Evolutionary conservation across 2,329 filamentous ascomycete species (phyloP), one percentile per base, ranked within the genome.

Genomic region (Didymellaceae sp.): DNA sequence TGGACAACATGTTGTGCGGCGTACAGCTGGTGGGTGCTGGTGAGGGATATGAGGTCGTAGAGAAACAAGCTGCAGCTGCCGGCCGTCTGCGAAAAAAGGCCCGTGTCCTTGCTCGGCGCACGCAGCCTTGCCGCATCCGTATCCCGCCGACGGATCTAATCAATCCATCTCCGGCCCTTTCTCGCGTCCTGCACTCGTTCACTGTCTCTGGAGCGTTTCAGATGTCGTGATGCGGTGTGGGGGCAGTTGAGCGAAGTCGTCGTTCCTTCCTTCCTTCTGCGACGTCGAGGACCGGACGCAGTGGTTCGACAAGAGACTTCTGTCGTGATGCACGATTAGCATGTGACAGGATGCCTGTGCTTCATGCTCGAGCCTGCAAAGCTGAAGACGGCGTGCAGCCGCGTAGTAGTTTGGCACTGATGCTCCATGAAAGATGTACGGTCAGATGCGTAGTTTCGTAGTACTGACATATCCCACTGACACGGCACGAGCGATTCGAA

Each of bases 1-100:
- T 72, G 58, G 74, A 75, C 62, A 78, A 69, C 76, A 78, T 78
- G 51, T 58, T 71, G 66, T 47, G 63, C 63, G 61, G 62, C 54
- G 61, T 62, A 54, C 44, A 54, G 53, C 57, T 48, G 57, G 54
- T 58, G 14, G 55, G 52, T 52, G 63, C 56, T 65, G 57, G 62
- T 70, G 68, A 67, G 67, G 67, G 66, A 68, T 70, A 65, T 66
- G 68, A 65, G 59, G 59, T 54, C 54, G 58, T 59, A 58, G 57
- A 59, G 48, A 65, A 51, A 55, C 65, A 66, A 70, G 65, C 63
- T 70, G 60, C 56, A 71, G 67, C 64, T 67, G 55, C 56, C 59
- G 55, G 44, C 39, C 54, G 45, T 59, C 57, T 62, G 61, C 67
- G 70, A 71, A 72, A 60, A 61, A 57, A 59, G 58, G 53, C 55